Evolutionary conservation across 129 eudicot genomes (phyloP).

Genomic region (Kitagawia praeruptora): DNA sequence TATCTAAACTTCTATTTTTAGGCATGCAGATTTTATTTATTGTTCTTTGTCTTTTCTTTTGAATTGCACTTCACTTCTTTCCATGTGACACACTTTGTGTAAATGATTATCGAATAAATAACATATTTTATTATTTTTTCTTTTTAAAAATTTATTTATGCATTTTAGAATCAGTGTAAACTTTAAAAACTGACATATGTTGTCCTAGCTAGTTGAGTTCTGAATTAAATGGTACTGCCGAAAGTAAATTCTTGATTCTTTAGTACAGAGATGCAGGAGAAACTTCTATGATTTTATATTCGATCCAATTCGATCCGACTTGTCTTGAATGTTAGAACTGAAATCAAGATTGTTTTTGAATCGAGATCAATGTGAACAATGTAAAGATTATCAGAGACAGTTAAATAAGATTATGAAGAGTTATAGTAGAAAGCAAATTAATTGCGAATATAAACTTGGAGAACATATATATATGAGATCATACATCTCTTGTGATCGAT

Average conservation of each 20-base stretch:
- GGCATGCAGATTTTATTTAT: slow-evolving; percentile 13
- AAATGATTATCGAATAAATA: too few species aligned
- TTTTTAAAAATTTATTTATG: background rate
- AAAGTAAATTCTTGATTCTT: background rate
- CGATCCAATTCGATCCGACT: too few species aligned
- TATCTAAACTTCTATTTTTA: slow-evolving; percentile 23
- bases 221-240: background rate
- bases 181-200: background rate
- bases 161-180: background rate
- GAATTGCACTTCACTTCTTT: slow-evolving; percentile 11
- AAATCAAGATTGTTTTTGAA: too few species aligned
- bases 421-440: too few species aligned
- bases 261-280: background rate
- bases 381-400: too few species aligned
- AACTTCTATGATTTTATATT: too few species aligned
- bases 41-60: slow-evolving; percentile 17
- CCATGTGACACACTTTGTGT: background rate
- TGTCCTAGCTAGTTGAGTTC: background rate
- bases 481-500: background rate
- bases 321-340: too few species aligned
- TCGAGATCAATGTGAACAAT: too few species aligned
- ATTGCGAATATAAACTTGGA: too few species aligned
- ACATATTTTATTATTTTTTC: too few species aligned
- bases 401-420: too few species aligned
- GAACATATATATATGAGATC: background rate